Percentiles rank a stretch among this genome's conserved stretches.
phyloP scores from a whole-genome alignment of 768 basidiomycete genomes.

The Trametes meyenii region DNA sequence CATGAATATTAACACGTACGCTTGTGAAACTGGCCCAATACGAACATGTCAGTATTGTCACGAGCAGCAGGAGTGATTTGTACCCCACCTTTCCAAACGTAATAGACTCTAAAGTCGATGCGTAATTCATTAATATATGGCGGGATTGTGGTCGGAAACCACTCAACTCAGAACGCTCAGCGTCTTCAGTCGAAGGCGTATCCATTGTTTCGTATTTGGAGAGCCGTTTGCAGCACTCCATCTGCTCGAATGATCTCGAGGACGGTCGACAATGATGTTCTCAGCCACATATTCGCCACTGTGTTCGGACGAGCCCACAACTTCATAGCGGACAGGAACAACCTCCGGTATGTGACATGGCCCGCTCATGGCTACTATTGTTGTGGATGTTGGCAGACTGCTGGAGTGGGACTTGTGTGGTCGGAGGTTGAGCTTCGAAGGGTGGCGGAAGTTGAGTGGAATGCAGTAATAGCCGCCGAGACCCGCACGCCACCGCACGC shows the following conservation, averaged over 20 bases:
- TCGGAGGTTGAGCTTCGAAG: not conserved
- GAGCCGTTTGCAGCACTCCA: constrained; percentile 74
- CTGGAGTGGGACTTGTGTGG: not conserved
- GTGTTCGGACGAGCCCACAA: constrained; percentile 67
- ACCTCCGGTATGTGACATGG: constrained; percentile 5
- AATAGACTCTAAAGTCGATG: constrained; percentile 53
- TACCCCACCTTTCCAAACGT: constrained; percentile 77
- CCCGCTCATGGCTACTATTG: constrained; percentile 2
- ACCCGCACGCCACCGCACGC: constrained; percentile 2
- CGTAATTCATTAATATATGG: constrained; percentile 1
- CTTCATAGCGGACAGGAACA: constrained; percentile 48
- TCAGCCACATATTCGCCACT: constrained; percentile 70
- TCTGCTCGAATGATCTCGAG: constrained; percentile 65
- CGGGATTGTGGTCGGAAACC: not conserved
- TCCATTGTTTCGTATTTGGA: constrained; percentile 65
- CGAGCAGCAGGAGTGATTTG: not conserved
- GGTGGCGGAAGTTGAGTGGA: constrained; percentile 1
- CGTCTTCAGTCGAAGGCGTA: constrained; percentile 63
- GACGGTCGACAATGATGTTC: constrained; percentile 67
- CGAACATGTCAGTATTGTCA: too few relatives aligned
- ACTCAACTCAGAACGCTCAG: constrained; percentile 68
- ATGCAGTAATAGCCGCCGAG: constrained; percentile 11
- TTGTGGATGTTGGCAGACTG: not conserved
- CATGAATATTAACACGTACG: constrained; percentile 27
- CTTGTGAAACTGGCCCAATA: constrained; percentile 36